phyloP scores from a whole-genome alignment of 768 basidiomycete genomes.

The Amanita pseudoporphyria region DNA sequence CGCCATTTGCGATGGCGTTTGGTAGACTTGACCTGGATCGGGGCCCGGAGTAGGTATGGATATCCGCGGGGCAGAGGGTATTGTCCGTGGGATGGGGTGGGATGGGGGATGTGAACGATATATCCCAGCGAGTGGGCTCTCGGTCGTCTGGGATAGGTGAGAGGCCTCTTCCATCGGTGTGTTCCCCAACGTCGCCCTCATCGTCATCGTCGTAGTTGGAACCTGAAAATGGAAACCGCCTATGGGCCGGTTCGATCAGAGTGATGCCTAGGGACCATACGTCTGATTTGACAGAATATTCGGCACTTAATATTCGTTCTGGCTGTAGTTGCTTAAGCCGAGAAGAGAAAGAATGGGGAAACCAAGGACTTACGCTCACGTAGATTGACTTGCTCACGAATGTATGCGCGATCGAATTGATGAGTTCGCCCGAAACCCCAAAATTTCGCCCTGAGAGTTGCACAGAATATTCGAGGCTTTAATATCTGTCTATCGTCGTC shows the following conservation, averaged over 20 bases:
- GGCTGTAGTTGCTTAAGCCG: too few species aligned
- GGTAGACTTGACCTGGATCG: not conserved
- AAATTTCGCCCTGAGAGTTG: conserved; percentile 96
- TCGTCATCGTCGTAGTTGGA: conserved; percentile 68
- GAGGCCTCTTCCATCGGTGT: not conserved
- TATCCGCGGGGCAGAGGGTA: conserved; percentile 41
- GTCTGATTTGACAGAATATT: conserved; percentile 98
- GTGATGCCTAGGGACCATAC: conserved; percentile 99
- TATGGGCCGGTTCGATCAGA: conserved; percentile 91
- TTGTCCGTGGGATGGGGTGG: conserved; percentile 12
- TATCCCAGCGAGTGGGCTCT: conserved; percentile 22
- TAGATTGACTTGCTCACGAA: conserved; percentile 99
- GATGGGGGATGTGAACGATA: conserved; percentile 11
- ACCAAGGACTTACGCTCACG: conserved; percentile 69
- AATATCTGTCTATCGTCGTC: conserved; percentile 57
- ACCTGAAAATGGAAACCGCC: conserved; percentile 96
- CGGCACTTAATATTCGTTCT: conserved; percentile 96
- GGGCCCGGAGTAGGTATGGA: too few species aligned
- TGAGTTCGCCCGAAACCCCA: conserved; percentile 96
- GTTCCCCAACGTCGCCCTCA: not conserved
- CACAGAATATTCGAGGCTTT: conserved; percentile 97
- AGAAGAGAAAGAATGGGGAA: too few species aligned
- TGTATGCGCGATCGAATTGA: conserved; percentile 98
- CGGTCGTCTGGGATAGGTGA: not conserved
- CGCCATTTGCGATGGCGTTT: conserved; percentile 58